Percentiles rank a stretch among this genome's conserved stretches.
Conservation (phyloP, 1,284 basidiomycete species). For the Puccinia novopanici region DNA sequence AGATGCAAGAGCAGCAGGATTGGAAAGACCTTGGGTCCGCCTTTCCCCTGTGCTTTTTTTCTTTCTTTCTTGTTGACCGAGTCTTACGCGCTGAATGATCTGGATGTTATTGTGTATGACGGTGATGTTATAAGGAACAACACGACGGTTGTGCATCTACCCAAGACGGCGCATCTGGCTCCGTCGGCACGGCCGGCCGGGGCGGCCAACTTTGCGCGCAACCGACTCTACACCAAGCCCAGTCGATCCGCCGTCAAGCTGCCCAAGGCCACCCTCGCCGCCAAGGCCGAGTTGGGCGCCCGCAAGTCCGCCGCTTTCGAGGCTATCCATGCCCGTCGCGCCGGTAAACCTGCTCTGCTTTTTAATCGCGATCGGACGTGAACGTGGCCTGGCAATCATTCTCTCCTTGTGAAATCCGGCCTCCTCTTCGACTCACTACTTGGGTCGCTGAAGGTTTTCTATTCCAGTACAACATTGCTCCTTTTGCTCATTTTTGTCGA, state of each 20-base stretch:
- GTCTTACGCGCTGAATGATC: background rate
- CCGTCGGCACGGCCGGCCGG: constrained; percentile 12
- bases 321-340: background rate
- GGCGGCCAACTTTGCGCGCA: constrained; percentile 36
- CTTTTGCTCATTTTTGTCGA: no score
- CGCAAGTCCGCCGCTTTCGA: background rate
- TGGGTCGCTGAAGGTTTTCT: no score
- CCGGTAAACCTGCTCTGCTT: constrained; percentile 23
- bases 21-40: constrained; percentile 37
- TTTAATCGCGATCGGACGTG: background rate
- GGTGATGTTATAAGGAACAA: constrained; percentile 7
- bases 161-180: constrained; percentile 24
- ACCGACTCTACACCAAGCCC: constrained; percentile 26
- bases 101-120: background rate
- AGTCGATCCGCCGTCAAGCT: constrained; percentile 1
- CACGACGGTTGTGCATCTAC: constrained; percentile 25
- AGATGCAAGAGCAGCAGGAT: constrained; percentile 13
- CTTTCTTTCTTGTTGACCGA: no score
- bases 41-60: background rate
- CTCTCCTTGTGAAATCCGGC: no score
- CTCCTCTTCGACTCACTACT: no score
- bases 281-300: constrained; percentile 24
- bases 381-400: background rate
- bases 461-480: no score
- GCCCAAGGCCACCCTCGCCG: constrained; percentile 29